Base-by-base conservation (phyloP, 495 filamentous ascomycete genomes). In the Podospora pseudocomata region DNA sequence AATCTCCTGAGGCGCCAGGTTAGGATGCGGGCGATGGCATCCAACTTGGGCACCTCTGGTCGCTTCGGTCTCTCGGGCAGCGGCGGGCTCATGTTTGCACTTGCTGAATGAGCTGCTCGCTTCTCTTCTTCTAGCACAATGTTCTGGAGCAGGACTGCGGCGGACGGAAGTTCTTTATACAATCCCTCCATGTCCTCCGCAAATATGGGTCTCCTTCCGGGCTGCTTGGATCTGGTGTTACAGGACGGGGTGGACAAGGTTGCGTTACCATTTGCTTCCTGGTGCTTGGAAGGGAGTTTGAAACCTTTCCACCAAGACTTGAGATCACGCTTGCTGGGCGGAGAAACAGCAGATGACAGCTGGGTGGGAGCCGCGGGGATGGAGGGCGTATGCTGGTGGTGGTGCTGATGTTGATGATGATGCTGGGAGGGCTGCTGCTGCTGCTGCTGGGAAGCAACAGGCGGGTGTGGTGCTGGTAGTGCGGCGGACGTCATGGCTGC, bases 261-360 rank as follows among this genome's bases (percentile, higher is more conserved):
- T 65, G 65, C 68, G 79, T 75, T 88, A 94, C 91, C 90, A 84
- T 92, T 90, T 65, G 86, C 80, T 67, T 94, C 92, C 71, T 93
- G 90, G 75, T 89, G 89, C 75, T 89, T 89, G 16, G 85, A 81
- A 60, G 88, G 87, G 39, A 88, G 84, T 79, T 91, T 92, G 81
- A 97, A 97, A 62, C 87, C 86, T 79, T 89, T 93, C 93, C 93
- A 97, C 93, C 93, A 97, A 30, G 89, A 92, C 72, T 91, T 89
- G 66, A 96, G 82, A 73, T 96, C 92, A 74, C 91, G 86, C 79
- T 88, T 93, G 64, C 86, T 89, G 44, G 92, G 89, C 11, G 90
- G 87, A 53, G 90, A 88, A 66, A 71, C 70, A 16, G 77, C 74
- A 53, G 78, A 68, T 54, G 77, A 73, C 62, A 71, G 60, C 63